These are phyloP conservation scores for Puccinia coronata DNA, from an alignment of 1,284 basidiomycete genomes.

Conservation along the genomic window DNA sequence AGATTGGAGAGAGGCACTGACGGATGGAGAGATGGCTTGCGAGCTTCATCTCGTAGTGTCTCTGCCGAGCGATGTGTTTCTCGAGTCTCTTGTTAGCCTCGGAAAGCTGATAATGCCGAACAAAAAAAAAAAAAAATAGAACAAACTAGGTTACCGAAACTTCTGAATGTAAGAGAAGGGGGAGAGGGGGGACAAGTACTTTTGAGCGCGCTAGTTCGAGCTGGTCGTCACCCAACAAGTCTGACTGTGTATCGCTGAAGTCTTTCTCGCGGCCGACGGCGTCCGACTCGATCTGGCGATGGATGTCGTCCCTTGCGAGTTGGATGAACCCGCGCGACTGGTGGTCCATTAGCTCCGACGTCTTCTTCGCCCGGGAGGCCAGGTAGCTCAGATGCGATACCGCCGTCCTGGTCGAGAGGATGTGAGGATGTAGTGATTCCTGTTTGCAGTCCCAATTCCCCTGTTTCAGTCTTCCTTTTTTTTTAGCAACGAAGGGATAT, in stretches of 20 bases:
- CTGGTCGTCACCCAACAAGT: slow-evolving; percentile 24
- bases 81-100: slow-evolving; percentile 4
- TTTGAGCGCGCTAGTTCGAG: slow-evolving; percentile 31
- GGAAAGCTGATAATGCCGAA: neutral
- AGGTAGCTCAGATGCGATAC: slow-evolving; percentile 22
- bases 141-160: neutral
- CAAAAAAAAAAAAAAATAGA: neutral
- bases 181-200: neutral
- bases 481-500: too few relatives aligned
- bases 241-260: slow-evolving; percentile 18
- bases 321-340: slow-evolving; percentile 6
- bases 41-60: slow-evolving; percentile 5
- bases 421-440: slow-evolving; percentile 29
- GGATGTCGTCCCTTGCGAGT: slow-evolving; percentile 3
- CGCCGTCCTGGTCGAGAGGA: slow-evolving; percentile 20
- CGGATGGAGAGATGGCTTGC: slow-evolving; percentile 2
- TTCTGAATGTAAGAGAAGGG: neutral
- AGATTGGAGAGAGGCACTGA: neutral
- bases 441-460: neutral
- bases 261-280: slow-evolving; percentile 4
- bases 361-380: slow-evolving; percentile 4
- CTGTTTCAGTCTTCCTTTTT: neutral
- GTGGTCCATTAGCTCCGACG: slow-evolving; percentile 15
- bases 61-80: slow-evolving; percentile 17
- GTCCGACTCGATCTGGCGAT: slow-evolving; percentile 19